These are phyloP conservation scores for Calonectria leucothoes DNA, from an alignment of 2,329 filamentous ascomycete genomes.

Conservation along the genomic window DNA sequence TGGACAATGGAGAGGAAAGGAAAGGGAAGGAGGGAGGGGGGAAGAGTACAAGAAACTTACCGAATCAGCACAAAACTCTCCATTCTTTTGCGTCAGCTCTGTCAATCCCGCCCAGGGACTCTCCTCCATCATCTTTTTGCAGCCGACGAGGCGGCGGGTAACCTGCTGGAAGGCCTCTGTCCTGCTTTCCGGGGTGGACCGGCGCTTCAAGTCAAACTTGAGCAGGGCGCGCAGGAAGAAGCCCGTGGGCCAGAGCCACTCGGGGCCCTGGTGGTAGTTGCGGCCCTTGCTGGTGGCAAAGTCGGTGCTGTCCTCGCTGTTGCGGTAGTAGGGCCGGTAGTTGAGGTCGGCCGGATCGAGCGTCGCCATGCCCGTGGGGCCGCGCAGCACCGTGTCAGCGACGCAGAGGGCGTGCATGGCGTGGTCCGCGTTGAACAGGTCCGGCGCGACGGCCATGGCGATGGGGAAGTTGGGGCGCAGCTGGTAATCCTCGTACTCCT, in stretches of 20 bases:
- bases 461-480: slow-evolving; percentile 94
- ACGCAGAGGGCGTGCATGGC: slow-evolving; percentile 84
- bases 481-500: slow-evolving; percentile 98
- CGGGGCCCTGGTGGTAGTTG: slow-evolving; percentile 98
- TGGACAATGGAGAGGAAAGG: no score
- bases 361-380: slow-evolving; percentile 94
- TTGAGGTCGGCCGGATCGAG: slow-evolving; percentile 92
- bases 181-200: slow-evolving; percentile 69
- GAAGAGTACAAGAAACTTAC: slow-evolving; percentile 62
- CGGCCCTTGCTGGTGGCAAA: slow-evolving; percentile 93
- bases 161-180: slow-evolving; percentile 96
- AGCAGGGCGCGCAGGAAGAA: slow-evolving; percentile 94
- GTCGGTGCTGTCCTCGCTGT: slow-evolving; percentile 91
- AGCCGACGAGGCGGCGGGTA: slow-evolving; percentile 82
- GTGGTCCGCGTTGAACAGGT: slow-evolving; percentile 83
- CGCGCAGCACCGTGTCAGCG: slow-evolving; percentile 83
- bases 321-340: slow-evolving; percentile 94
- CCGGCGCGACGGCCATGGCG: slow-evolving; percentile 92
- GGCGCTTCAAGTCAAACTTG: slow-evolving; percentile 85
- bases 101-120: slow-evolving; percentile 91
- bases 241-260: slow-evolving; percentile 98
- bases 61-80: slow-evolving; percentile 86
- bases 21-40: not conserved
- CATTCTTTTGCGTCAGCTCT: slow-evolving; percentile 92
- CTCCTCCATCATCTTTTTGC: slow-evolving; percentile 84